Base-by-base conservation (phyloP, 306 rosid genomes). In the Pyrus communis region DNA sequence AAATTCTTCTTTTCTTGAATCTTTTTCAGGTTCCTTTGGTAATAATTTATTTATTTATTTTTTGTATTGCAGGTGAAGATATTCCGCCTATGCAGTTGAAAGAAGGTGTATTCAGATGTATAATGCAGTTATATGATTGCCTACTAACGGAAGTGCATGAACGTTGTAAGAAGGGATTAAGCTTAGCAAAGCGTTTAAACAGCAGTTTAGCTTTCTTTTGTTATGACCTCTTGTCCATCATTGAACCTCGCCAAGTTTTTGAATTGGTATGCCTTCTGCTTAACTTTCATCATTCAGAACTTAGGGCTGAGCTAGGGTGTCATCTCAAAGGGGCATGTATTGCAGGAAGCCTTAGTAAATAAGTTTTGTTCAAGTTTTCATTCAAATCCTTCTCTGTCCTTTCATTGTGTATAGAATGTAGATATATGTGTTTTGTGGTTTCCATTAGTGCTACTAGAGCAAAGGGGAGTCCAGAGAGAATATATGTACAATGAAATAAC, bases 21-120 rank as follows among this genome's bases (percentile, higher is more conserved):
- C 65, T 25, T 72, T 4, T 22, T 69, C 70, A 35, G 22, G 54
- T 52, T 79, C 68, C 63, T 49, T 63, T 70, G 66, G 66, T 64
- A 64, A 51, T 46, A 1, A 12, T 46, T 5, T 60, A 60, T 67
- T 63, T 63, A 35, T 30, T 79, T 77, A 21, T 64, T 43, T 19
- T 73, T 87, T 75, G 33, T 77, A 70, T 60, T 82, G 72, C 84
- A 95, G 99, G 95, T 83, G 99, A 95, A 86, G 99, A 95, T 70
- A 89, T 95, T 79, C 99, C 99, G 1, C 99, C 99, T 38, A 95
- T 95, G 99, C 99, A 95, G 83, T 89, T 95, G 82, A 95, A 95
- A 85, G 99, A 95, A 82, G 96, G 93, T 76, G 96, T 95, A 58
- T 95, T 90, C 86, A 87, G 99, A 89, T 95, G 99, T 82, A 92